Base-by-base conservation (phyloP, 2,329 filamentous ascomycete genomes). In the Talaromyces islandicus region DNA sequence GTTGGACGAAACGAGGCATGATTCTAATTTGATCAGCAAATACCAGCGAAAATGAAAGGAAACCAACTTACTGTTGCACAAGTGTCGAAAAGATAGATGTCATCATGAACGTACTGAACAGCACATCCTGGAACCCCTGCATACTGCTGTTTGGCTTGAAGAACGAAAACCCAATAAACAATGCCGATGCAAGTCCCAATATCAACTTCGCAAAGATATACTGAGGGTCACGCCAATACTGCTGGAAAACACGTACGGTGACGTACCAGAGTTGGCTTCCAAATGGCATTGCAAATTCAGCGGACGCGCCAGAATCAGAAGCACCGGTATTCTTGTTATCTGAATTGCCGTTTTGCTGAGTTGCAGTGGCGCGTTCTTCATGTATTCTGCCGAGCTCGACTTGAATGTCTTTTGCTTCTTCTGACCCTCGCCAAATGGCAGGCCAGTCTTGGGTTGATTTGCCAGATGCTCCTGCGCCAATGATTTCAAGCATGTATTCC, bases 21-120 rank as follows among this genome's bases (percentile, higher is more conserved):
- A 85, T 84, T 43, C 59, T 61, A 21, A 29, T 14, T 17, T 24
- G 11, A n/a, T 54, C 24, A 58, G 48, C 17, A 11, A 35, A 4
- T 4, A 21, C 29, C 21, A 52, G 17, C 14, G 11, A 27, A n/a
- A 17, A 38, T 17, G 14, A 21, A 21, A 21, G 27, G 46, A 32
- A 11, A 29, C 17, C 2, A 14, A 58, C 59, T 61, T 61, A 61
- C 66, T 84, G 76, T 59, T 79, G 76, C 4, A 77, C 73, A 50
- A 79, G 66, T 63, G 78, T 77, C 60, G 89, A 88, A 70, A 96
- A 95, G 70, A 95, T 85, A 52, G 88, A 93, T 59, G 89, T 79
- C 60, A 94, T 77, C 83, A 94, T 90, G 83, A 96, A 96, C 66
- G 96, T 88, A 73, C 86, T 84, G 71, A 95, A 95, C 85, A 94